Percentiles rank a stretch among this genome's conserved stretches.
Evolutionary conservation across 2,329 filamentous ascomycete genomes (phyloP).

Genomic region (Epicoccum sorghinum): DNA sequence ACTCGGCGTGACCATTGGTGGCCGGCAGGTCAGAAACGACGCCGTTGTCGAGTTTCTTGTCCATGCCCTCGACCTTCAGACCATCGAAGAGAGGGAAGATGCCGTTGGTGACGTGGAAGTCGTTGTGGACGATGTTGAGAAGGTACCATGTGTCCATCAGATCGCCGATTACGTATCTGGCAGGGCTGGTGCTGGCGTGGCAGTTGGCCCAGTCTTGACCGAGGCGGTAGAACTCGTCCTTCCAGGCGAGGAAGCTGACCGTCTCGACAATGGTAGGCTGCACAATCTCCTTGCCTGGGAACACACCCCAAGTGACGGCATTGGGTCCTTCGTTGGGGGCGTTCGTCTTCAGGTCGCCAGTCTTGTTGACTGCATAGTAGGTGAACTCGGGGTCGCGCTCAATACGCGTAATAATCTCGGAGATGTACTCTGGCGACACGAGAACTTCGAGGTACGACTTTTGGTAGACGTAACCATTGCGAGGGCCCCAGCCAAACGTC

Average conservation of each 20-base stretch:
- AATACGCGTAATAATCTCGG: slow-evolving; percentile 78
- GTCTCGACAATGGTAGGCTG: slow-evolving; percentile 99
- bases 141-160: slow-evolving; percentile 93
- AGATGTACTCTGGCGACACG: slow-evolving; percentile 78
- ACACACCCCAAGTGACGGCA: slow-evolving; percentile 99
- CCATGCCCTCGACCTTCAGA: slow-evolving; percentile 70
- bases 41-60: slow-evolving; percentile 49
- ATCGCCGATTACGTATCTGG: slow-evolving; percentile 77
- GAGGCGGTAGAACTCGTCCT: slow-evolving; percentile 93
- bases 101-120: slow-evolving; percentile 83
- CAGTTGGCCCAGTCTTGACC: slow-evolving; percentile 95
- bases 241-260: slow-evolving; percentile 97
- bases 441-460: slow-evolving; percentile 96
- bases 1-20: slow-evolving; percentile 12
- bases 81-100: slow-evolving; percentile 88
- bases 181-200: slow-evolving; percentile 76
- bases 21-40: slow-evolving; percentile 9
- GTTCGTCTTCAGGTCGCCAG: slow-evolving; percentile 82
- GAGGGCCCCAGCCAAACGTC: slow-evolving; percentile 90
- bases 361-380: slow-evolving; percentile 90
- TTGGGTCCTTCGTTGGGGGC: slow-evolving; percentile 86
- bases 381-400: slow-evolving; percentile 81
- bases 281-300: slow-evolving; percentile 98
- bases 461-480: slow-evolving; percentile 96
- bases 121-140: slow-evolving; percentile 97